A percentile compares a stretch with the other conserved stretches of the same genome.
Evolutionary conservation across 768 basidiomycete species (phyloP).

Genomic region (Pluteus cervinus): DNA sequence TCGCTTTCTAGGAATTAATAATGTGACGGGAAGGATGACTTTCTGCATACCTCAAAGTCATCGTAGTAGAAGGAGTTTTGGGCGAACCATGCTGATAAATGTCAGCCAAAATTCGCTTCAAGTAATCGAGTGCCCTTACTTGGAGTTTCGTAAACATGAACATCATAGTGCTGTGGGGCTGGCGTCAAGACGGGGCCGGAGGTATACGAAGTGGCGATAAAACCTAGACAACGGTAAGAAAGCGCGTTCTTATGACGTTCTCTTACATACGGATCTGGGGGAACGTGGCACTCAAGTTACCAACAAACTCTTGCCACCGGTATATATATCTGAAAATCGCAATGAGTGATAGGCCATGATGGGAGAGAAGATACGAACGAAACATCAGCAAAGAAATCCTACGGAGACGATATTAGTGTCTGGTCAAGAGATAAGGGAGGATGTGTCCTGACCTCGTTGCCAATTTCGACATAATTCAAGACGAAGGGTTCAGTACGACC

Average conservation of each 20-base stretch:
- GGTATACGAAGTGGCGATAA: slow-evolving; percentile 47
- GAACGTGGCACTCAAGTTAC: slow-evolving; percentile 39
- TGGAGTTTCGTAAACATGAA: slow-evolving; percentile 55
- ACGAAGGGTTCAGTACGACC: slow-evolving; percentile 50
- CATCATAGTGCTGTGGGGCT: slow-evolving; percentile 46
- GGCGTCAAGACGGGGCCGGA: slow-evolving; percentile 41
- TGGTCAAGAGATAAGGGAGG: neutral
- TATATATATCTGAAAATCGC: slow-evolving; percentile 35
- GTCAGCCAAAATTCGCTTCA: neutral
- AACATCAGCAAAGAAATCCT: no score
- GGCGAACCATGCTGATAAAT: slow-evolving; percentile 31
- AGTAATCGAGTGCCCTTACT: slow-evolving; percentile 28
- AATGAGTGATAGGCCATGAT: neutral
- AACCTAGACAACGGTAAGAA: slow-evolving; percentile 29
- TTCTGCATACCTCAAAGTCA: slow-evolving; percentile 24
- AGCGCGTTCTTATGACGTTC: no score
- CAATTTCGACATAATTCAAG: slow-evolving; percentile 45
- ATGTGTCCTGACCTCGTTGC: slow-evolving; percentile 46
- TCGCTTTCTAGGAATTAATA: slow-evolving; percentile 34
- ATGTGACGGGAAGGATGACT: neutral
- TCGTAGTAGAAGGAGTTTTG: slow-evolving; percentile 37
- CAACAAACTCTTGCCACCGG: slow-evolving; percentile 45
- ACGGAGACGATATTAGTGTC: neutral
- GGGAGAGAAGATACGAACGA: slow-evolving; percentile 22
- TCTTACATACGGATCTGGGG: slow-evolving; percentile 44